Percentiles rank a stretch among this genome's conserved stretches.
Conservation (phyloP, 2,329 filamentous ascomycete genomes). For the Colletotrichum destructivum region DNA sequence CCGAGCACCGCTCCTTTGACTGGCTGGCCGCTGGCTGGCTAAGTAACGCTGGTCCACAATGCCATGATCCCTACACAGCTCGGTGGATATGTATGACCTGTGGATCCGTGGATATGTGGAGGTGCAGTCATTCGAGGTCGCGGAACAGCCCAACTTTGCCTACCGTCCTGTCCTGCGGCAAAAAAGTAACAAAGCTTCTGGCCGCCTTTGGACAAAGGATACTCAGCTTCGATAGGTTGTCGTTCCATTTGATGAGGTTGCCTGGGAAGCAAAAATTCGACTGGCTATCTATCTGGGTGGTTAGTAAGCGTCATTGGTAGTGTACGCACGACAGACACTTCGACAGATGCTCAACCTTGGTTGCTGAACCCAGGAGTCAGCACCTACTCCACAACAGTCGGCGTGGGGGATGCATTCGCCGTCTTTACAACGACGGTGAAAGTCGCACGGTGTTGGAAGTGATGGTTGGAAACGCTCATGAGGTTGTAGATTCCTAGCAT, state of each 20-base stretch:
- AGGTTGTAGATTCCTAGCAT: conserved; percentile 14
- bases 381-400: conserved; percentile 4
- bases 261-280: not conserved
- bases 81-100: conserved; percentile 13
- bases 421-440: conserved; percentile 2
- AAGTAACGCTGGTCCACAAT: conserved; percentile 19
- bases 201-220: not conserved
- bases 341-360: not conserved
- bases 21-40: conserved; percentile 1
- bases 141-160: conserved; percentile 32
- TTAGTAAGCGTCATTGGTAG: not conserved
- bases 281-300: not conserved
- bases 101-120: conserved; percentile 39
- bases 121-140: conserved; percentile 24
- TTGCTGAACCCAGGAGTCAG: not conserved
- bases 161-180: conserved; percentile 2
- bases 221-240: not conserved
- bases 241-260: not conserved
- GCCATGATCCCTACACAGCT: conserved; percentile 15
- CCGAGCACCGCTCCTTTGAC: conserved; percentile 13
- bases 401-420: conserved; percentile 2
- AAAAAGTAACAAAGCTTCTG: not conserved
- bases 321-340: not conserved
- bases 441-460: conserved; percentile 15
- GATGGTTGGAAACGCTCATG: not conserved